Evolutionary conservation across 2,329 filamentous ascomycete genomes (phyloP).

Genomic region (Botrytis cinerea): DNA sequence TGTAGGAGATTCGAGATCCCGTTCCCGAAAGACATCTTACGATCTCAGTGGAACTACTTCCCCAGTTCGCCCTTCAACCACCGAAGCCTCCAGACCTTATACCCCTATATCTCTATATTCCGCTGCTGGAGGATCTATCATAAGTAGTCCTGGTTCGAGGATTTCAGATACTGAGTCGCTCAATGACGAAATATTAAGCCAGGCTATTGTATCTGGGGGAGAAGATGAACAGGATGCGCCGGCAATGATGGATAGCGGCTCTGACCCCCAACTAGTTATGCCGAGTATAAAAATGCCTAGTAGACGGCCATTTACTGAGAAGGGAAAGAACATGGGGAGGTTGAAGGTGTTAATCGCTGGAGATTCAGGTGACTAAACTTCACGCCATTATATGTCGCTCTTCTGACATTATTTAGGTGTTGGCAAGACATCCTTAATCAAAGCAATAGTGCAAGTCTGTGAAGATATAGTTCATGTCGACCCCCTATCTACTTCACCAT

Average conservation of each 20-base stretch:
- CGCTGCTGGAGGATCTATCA: conserved; percentile 46
- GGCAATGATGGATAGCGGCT: conserved; percentile 51
- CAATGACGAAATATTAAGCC: conserved; percentile 48
- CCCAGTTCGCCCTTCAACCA: conserved; percentile 40
- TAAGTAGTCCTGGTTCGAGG: conserved; percentile 54
- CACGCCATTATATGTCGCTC: neutral
- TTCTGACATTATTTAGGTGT: conserved; percentile 55
- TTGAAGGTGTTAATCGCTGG: conserved; percentile 89
- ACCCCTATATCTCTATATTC: conserved; percentile 49
- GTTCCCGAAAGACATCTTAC: conserved; percentile 40
- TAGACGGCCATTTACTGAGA: conserved; percentile 85
- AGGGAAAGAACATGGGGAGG: conserved; percentile 78
- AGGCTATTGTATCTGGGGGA: conserved; percentile 41
- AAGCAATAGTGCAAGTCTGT: conserved; percentile 81
- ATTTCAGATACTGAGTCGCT: conserved; percentile 54
- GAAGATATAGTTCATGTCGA: conserved; percentile 95
- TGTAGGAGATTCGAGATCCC: conserved; percentile 37
- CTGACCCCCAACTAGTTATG: conserved; percentile 87
- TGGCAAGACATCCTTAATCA: conserved; percentile 88
- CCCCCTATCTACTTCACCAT: conserved; percentile 44
- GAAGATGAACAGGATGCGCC: conserved; percentile 48
- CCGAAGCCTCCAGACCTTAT: conserved; percentile 47
- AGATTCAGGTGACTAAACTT: conserved; percentile 60
- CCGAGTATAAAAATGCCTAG: conserved; percentile 90
- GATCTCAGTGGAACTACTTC: conserved; percentile 42